Conservation (phyloP, 192 early-diverging fungal genomes). For the Jimgerdemannia lactiflua region DNA sequence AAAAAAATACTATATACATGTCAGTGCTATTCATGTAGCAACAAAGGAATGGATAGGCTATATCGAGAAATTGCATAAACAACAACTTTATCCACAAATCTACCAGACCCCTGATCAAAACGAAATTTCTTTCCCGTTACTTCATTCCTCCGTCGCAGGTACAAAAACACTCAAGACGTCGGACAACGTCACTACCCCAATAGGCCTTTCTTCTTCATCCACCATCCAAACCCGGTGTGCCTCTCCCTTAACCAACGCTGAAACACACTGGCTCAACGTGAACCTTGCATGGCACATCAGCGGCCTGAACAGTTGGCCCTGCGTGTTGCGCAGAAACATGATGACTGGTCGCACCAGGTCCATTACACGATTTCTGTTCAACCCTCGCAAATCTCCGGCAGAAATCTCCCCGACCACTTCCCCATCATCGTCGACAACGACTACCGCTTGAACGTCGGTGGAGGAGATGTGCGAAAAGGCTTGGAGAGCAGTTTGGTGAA, state of each 20-base stretch:
- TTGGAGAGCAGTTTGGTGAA: slow-evolving; percentile 35
- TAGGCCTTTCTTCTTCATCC: slow-evolving; percentile 49
- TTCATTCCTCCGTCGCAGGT: neutral
- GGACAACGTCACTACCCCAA: slow-evolving; percentile 72
- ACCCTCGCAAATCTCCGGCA: slow-evolving; percentile 70
- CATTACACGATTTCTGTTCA: slow-evolving; percentile 54
- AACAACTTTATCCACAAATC: too few species aligned
- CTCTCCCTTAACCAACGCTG: slow-evolving; percentile 43
- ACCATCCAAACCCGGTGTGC: slow-evolving; percentile 67
- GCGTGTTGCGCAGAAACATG: slow-evolving; percentile 54
- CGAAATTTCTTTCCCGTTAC: too few species aligned
- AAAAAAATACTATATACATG: too few species aligned
- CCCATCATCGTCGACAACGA: slow-evolving; percentile 59
- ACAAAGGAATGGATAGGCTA: too few species aligned
- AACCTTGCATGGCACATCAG: slow-evolving; percentile 47
- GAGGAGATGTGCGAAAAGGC: slow-evolving; percentile 42
- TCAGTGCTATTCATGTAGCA: too few species aligned
- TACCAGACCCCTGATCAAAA: too few species aligned
- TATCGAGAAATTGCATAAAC: too few species aligned
- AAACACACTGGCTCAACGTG: slow-evolving; percentile 54
- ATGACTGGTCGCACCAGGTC: slow-evolving; percentile 61
- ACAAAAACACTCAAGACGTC: slow-evolving; percentile 61
- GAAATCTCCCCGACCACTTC: slow-evolving; percentile 65
- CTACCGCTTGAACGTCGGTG: slow-evolving; percentile 53
- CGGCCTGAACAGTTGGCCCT: slow-evolving; percentile 51